A percentile compares a stretch with the other conserved stretches of the same genome.
Conservation (phyloP, 345 rosid genomes). For the thale cress (Arabidopsis thaliana) region TAIR10.1 NC_003070.9:25710501-25711000, state of each 20-base stretch:
- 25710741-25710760: conserved; percentile 40
- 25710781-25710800: conserved; percentile 13
- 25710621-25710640: conserved; percentile 79
- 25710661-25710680: conserved; percentile 94
- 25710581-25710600: conserved; percentile 80
- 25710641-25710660: conserved; percentile 94
- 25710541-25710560: conserved; percentile 8
- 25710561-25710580: conserved; percentile 63
- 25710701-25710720: conserved; percentile 89
- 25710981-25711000: conserved; percentile 19
- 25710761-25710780: conserved; percentile 28
- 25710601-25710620: conserved; percentile 90
- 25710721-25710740: conserved; percentile 66
- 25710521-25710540: conserved; percentile 44
- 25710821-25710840: conserved; percentile 35
- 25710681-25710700: conserved; percentile 79
- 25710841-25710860: conserved; percentile 13
- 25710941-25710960: conserved; percentile 32
- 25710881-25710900: conserved; percentile 34
- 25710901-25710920: conserved; percentile 19
- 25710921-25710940: conserved; percentile 22
- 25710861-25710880: conserved; percentile 28
- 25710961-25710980: conserved; percentile 47
- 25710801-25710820: conserved; percentile 22
- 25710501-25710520: conserved; percentile 86